Percentiles rank a stretch among this genome's conserved stretches.
These are phyloP conservation scores for Hymenoscyphus infarciens DNA, from an alignment of 2,329 filamentous ascomycete species.

Conservation along the genomic window DNA sequence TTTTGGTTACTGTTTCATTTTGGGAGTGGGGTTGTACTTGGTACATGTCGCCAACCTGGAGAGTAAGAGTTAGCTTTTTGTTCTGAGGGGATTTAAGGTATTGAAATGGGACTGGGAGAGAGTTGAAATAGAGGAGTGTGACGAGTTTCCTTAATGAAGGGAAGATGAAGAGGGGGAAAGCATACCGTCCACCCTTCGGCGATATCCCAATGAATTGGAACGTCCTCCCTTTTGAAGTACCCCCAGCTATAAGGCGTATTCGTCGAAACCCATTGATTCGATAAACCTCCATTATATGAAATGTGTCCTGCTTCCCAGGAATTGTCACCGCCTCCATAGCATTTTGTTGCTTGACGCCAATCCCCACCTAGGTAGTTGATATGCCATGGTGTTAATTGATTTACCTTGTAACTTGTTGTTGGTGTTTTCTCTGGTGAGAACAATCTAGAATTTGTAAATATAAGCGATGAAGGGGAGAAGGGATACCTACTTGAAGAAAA, in stretches of 20 bases:
- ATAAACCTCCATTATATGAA: slow-evolving; percentile 48
- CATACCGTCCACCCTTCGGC: slow-evolving; percentile 50
- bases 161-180: not conserved
- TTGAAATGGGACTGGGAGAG: not conserved
- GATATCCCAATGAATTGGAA: slow-evolving; percentile 53
- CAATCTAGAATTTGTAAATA: not conserved
- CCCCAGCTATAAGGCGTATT: slow-evolving; percentile 53
- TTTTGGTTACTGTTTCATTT: not conserved
- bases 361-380: slow-evolving; percentile 51
- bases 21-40: not conserved
- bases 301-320: slow-evolving; percentile 50
- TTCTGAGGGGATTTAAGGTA: not conserved
- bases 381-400: slow-evolving; percentile 48
- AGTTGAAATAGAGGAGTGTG: not conserved
- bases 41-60: slow-evolving; percentile 46
- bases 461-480: not conserved
- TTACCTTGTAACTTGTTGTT: slow-evolving; percentile 27
- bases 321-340: slow-evolving; percentile 49
- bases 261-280: slow-evolving; percentile 51
- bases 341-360: slow-evolving; percentile 49
- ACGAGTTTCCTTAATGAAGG: not conserved
- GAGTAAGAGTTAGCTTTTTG: not conserved
- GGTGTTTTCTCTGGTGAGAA: not conserved
- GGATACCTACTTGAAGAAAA: slow-evolving; percentile 4
- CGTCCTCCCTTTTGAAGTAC: slow-evolving; percentile 47